A percentile compares a stretch with the other conserved stretches of the same genome.
Conservation (phyloP, 306 rosid genomes). For the Vachellia collinsii region DNA sequence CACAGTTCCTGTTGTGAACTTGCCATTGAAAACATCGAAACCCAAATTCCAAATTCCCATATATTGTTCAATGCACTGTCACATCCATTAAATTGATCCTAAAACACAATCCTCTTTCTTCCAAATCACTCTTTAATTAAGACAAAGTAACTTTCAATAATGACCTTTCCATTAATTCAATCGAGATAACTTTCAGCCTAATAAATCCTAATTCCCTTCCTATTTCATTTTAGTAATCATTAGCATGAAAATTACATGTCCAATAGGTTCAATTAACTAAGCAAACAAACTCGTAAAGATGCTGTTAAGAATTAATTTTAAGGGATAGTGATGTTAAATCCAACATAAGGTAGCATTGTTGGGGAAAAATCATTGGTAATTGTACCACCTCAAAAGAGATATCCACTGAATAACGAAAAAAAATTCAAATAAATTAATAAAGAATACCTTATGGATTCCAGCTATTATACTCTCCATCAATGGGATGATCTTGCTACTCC, state of each 20-base stretch:
- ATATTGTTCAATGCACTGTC: background rate
- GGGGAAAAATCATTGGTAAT: constrained; percentile 22
- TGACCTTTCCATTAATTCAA: constrained; percentile 18
- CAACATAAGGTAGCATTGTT: constrained; percentile 24
- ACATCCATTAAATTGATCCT: background rate
- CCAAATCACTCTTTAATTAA: constrained; percentile 5
- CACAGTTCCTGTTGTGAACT: background rate
- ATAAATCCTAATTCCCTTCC: constrained; percentile 21
- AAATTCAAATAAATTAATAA: constrained; percentile 38
- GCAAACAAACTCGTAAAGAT: constrained; percentile 2
- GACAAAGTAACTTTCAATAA: background rate
- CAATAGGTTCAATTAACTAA: background rate
- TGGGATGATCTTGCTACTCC: constrained; percentile 90
- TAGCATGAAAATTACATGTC: background rate
- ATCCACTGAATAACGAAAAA: constrained; percentile 8
- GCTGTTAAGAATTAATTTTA: constrained; percentile 19
- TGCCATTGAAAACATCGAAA: constrained; percentile 3
- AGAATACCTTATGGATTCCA: constrained; percentile 88
- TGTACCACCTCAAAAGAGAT: constrained; percentile 25
- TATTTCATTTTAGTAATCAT: constrained; percentile 24
- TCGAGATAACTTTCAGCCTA: constrained; percentile 3
- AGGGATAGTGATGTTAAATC: constrained; percentile 1
- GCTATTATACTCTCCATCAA: constrained; percentile 81
- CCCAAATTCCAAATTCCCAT: constrained; percentile 11
- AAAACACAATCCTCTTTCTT: background rate